A percentile compares a stretch with the other conserved stretches of the same genome.
Evolutionary conservation across 2,329 filamentous ascomycete genomes (phyloP).

Genomic region (Lanzia echinophila): DNA sequence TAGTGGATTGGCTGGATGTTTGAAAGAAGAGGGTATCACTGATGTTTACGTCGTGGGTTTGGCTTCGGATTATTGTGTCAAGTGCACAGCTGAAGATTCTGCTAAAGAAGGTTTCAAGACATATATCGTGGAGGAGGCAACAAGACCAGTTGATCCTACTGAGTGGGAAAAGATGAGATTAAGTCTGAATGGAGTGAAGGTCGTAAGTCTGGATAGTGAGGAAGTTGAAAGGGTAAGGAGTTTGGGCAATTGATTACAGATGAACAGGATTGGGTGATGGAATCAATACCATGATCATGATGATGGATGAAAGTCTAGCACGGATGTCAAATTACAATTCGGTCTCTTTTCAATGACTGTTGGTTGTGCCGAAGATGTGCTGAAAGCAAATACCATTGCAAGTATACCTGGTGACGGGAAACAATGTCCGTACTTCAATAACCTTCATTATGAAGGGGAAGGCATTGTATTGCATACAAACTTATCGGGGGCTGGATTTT

Average conservation of each 20-base stretch:
- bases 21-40: slow-evolving; percentile 56
- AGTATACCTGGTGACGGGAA: slow-evolving; percentile 30
- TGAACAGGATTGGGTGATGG: neutral
- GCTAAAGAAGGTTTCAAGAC: slow-evolving; percentile 67
- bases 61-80: slow-evolving; percentile 86
- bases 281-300: neutral
- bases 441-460: slow-evolving; percentile 16
- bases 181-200: slow-evolving; percentile 49
- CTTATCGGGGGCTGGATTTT: neutral
- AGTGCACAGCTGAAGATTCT: slow-evolving; percentile 72
- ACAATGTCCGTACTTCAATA: slow-evolving; percentile 15
- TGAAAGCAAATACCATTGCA: slow-evolving; percentile 54
- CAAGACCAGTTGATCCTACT: slow-evolving; percentile 60
- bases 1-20: slow-evolving; percentile 52
- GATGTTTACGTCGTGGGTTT: slow-evolving; percentile 82
- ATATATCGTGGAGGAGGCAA: slow-evolving; percentile 72
- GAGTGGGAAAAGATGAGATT: slow-evolving; percentile 52
- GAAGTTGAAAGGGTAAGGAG: slow-evolving; percentile 46
- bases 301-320: slow-evolving; percentile 48
- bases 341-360: slow-evolving; percentile 72
- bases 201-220: slow-evolving; percentile 51
- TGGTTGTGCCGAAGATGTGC: slow-evolving; percentile 99
- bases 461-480: slow-evolving; percentile 22
- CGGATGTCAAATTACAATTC: slow-evolving; percentile 99
- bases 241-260: neutral